Conservation (phyloP, 805 yeast species). For the Metschnikowia colocasiae region DNA sequence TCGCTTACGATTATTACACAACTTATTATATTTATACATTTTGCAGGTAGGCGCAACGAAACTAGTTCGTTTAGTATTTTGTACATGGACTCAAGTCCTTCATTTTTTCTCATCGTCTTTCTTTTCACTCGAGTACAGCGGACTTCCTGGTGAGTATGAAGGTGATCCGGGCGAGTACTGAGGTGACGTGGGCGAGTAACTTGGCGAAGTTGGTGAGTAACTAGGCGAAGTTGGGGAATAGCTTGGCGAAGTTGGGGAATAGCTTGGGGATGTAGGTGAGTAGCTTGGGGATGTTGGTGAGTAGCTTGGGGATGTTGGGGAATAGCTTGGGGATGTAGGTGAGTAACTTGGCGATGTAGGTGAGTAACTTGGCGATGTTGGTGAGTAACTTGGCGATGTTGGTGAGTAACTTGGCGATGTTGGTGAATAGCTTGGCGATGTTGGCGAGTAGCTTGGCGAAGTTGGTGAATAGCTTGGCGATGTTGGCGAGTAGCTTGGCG, state of each 20-base stretch:
- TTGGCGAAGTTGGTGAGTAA: constrained; percentile 25
- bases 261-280: constrained; percentile 26
- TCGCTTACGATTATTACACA: neutral
- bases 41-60: constrained; percentile 2
- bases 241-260: constrained; percentile 26
- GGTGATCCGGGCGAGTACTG: constrained; percentile 38
- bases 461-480: constrained; percentile 67
- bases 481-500: constrained; percentile 67
- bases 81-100: constrained; percentile 7
- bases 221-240: constrained; percentile 25
- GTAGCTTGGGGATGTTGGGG: constrained; percentile 26
- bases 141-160: constrained; percentile 57
- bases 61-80: constrained; percentile 6
- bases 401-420: constrained; percentile 25
- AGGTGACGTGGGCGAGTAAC: constrained; percentile 20
- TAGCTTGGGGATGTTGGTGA: constrained; percentile 27
- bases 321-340: constrained; percentile 27
- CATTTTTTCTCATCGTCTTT: constrained; percentile 18
- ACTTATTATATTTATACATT: constrained; percentile 1
- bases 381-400: constrained; percentile 20
- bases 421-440: constrained; percentile 24
- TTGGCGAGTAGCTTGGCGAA: constrained; percentile 61
- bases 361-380: constrained; percentile 24
- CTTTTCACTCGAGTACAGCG: constrained; percentile 25
- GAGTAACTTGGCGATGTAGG: constrained; percentile 28